Evolutionary conservation across 495 filamentous ascomycete species (phyloP).

Genomic region (Hyaloscypha finlandica): DNA sequence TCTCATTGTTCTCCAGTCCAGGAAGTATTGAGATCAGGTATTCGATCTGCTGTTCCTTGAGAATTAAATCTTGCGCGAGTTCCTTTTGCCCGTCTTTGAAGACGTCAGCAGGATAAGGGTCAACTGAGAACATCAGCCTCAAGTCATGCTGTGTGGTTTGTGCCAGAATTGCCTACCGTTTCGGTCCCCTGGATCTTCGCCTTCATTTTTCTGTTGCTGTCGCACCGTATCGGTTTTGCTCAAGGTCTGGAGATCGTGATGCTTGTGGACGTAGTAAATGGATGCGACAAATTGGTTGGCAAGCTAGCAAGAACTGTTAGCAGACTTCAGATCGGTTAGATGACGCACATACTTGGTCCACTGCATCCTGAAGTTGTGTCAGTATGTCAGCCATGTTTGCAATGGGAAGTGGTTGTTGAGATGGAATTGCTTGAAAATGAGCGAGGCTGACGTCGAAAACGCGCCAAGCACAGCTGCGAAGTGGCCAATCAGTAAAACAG

Average conservation of each 20-base stretch:
- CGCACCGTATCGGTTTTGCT: conserved; percentile 58
- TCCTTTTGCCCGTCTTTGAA: conserved; percentile 76
- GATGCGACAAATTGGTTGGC: conserved; percentile 86
- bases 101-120: conserved; percentile 62
- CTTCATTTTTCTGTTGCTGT: conserved; percentile 53
- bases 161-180: conserved; percentile 36
- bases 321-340: background rate
- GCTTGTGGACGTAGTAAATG: conserved; percentile 78
- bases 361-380: conserved; percentile 92
- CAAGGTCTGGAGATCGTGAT: conserved; percentile 75
- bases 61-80: conserved; percentile 81
- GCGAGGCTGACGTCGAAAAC: conserved; percentile 18
- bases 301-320: conserved; percentile 55
- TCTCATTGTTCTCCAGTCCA: conserved; percentile 81
- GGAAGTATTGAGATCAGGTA: conserved; percentile 79
- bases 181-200: conserved; percentile 29
- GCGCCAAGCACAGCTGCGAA: background rate
- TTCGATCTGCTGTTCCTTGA: conserved; percentile 95
- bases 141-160: background rate
- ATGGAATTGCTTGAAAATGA: background rate
- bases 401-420: conserved; percentile 10
- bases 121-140: conserved; percentile 40
- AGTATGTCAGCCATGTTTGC: conserved; percentile 79
- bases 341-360: conserved; percentile 70
- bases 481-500: conserved; percentile 20